These are phyloP conservation scores for Erodium trifolium DNA, from an alignment of 441 rosid species.

Conservation along the genomic window DNA sequence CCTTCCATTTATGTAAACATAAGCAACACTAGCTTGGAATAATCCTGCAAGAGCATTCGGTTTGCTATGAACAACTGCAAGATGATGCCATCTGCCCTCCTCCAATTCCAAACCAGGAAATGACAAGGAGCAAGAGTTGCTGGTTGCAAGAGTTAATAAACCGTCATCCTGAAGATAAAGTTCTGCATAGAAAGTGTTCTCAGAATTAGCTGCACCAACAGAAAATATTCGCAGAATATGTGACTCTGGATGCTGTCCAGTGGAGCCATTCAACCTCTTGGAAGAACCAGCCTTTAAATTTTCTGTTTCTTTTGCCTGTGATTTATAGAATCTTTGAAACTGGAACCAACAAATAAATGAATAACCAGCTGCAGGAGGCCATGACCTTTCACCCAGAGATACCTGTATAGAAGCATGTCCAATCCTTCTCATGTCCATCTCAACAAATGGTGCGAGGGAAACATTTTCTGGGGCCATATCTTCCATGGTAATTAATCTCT, in stretches of 20 bases:
- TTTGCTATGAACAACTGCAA: constrained; percentile 98
- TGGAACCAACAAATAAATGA: constrained; percentile 96
- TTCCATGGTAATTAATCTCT: constrained; percentile 70
- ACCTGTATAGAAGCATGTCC: constrained; percentile 96
- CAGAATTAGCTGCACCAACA: constrained; percentile 79
- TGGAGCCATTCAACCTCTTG: constrained; percentile 39
- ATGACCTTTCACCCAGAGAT: constrained; percentile 90
- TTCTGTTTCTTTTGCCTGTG: constrained; percentile 57
- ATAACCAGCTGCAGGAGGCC: constrained; percentile 99
- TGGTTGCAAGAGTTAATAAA: constrained; percentile 86
- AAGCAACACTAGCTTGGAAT: constrained; percentile 97
- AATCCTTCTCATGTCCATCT: constrained; percentile 86
- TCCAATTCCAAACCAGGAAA: constrained; percentile 95
- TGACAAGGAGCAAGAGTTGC: constrained; percentile 81
- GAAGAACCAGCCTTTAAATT: constrained; percentile 43
- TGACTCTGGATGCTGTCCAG: constrained; percentile 49
- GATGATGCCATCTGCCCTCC: constrained; percentile 99
- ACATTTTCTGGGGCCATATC: constrained; percentile 65
- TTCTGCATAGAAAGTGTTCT: constrained; percentile 74
- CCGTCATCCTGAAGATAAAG: constrained; percentile 97
- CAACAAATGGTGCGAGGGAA: constrained; percentile 79
- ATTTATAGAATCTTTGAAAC: constrained; percentile 57
- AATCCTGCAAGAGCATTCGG: constrained; percentile 99
- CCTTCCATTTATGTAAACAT: constrained; percentile 95
- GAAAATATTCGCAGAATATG: constrained; percentile 77